Percentiles rank a stretch among this genome's conserved stretches.
These are phyloP conservation scores for Aspergillus sp. DNA, from an alignment of 2,329 filamentous ascomycete species.

Conservation along the genomic window DNA sequence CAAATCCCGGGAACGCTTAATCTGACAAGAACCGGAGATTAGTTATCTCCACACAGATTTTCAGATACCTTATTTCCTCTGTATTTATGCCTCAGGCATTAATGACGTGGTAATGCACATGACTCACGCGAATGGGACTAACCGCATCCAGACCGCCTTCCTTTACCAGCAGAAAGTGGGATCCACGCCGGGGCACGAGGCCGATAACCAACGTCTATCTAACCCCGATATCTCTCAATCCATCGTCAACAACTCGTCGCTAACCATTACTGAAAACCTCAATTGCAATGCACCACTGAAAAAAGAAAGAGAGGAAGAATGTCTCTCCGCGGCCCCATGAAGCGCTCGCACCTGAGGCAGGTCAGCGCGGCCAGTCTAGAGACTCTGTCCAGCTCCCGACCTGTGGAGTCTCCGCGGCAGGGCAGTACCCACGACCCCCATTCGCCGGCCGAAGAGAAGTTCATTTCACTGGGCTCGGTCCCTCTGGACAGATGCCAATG, in stretches of 20 bases:
- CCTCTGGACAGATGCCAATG: conserved; percentile 33
- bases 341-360: conserved; percentile 35
- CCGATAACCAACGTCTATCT: neutral
- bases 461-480: conserved; percentile 17
- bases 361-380: conserved; percentile 36
- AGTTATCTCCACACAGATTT: no score
- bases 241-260: neutral
- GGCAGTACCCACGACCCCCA: conserved; percentile 14
- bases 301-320: conserved; percentile 17
- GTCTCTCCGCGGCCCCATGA: conserved; percentile 34
- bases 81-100: neutral
- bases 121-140: neutral
- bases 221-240: neutral
- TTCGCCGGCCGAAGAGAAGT: conserved; percentile 21
- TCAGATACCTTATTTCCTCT: no score
- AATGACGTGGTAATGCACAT: neutral
- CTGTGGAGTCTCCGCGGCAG: conserved; percentile 22
- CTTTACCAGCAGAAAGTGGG: neutral
- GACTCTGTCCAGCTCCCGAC: conserved; percentile 17
- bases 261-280: neutral
- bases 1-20: no score
- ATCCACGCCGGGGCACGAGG: neutral
- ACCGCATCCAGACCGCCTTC: neutral
- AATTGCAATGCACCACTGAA: conserved; percentile 15
- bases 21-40: no score